These are phyloP conservation scores for Scheffersomyces cryptocercus DNA, from an alignment of 1,139 yeast genomes.

Conservation along the genomic window DNA sequence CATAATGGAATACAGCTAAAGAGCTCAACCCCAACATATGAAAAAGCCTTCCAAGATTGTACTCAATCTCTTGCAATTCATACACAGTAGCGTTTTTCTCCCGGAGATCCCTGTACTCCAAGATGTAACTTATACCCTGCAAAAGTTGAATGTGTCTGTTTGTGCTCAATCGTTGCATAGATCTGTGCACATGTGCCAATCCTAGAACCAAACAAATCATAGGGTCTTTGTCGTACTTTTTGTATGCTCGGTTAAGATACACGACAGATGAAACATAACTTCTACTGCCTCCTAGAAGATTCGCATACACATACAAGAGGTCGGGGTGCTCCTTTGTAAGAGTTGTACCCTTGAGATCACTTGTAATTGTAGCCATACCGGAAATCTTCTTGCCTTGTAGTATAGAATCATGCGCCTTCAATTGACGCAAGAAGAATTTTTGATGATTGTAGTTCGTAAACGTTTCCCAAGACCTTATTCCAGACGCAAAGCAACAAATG, in stretches of 20 bases:
- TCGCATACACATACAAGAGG: slow-evolving; percentile 74
- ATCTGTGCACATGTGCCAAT: slow-evolving; percentile 82
- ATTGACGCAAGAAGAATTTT: slow-evolving; percentile 82
- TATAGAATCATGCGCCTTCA: slow-evolving; percentile 82
- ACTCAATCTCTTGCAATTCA: slow-evolving; percentile 76
- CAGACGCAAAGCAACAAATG: slow-evolving; percentile 66
- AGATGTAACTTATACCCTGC: slow-evolving; percentile 79
- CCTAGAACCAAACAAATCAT: slow-evolving; percentile 75
- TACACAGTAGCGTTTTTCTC: slow-evolving; percentile 38
- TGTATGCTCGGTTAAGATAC: slow-evolving; percentile 63
- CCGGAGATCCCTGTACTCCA: slow-evolving; percentile 63
- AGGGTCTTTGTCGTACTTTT: slow-evolving; percentile 70
- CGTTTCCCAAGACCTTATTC: slow-evolving; percentile 54
- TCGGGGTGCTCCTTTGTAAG: slow-evolving; percentile 63
- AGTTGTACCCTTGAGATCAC: slow-evolving; percentile 40
- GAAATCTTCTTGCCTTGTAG: slow-evolving; percentile 51
- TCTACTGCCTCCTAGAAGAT: slow-evolving; percentile 77
- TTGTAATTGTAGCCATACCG: slow-evolving; percentile 77
- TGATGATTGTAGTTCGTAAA: slow-evolving; percentile 83
- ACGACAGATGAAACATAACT: slow-evolving; percentile 80
- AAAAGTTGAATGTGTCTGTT: slow-evolving; percentile 85
- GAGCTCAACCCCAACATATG: slow-evolving; percentile 78
- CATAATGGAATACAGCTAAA: slow-evolving; percentile 72
- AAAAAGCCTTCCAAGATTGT: slow-evolving; percentile 81
- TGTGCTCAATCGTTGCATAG: slow-evolving; percentile 85